These are phyloP conservation scores for Lasiosphaeris hirsuta DNA, from an alignment of 495 filamentous ascomycete genomes.

Conservation along the genomic window DNA sequence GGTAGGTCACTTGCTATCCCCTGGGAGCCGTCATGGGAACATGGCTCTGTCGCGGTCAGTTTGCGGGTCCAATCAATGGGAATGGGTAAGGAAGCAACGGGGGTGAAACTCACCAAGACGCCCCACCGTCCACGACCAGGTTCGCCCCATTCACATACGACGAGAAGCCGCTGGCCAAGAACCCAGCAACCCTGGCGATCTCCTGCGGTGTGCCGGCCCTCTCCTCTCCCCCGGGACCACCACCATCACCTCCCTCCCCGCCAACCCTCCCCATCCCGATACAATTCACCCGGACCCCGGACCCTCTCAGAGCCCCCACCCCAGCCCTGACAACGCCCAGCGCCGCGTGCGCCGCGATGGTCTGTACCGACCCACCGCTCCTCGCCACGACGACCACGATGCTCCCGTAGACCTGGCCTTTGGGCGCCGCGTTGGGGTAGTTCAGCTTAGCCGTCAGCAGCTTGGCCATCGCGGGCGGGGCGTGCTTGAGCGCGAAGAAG, in stretches of 20 bases:
- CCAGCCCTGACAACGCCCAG: conserved; percentile 57
- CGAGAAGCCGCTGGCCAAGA: conserved; percentile 55
- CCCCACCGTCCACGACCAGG: conserved; percentile 55
- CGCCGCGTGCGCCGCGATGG: conserved; percentile 57
- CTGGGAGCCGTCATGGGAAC: conserved; percentile 46
- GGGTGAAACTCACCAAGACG: conserved; percentile 33
- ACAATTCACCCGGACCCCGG: conserved; percentile 58
- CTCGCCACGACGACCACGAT: conserved; percentile 58
- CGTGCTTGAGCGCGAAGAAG: conserved; percentile 62
- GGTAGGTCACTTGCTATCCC: conserved; percentile 15
- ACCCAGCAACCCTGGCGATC: conserved; percentile 56
- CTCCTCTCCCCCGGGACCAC: neutral
- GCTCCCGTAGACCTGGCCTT: conserved; percentile 54
- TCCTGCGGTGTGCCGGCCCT: conserved; percentile 43
- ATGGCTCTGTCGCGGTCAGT: conserved; percentile 28
- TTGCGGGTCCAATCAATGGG: neutral
- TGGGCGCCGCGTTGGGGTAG: conserved; percentile 59
- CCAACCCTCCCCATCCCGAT: conserved; percentile 53
- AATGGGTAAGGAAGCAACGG: neutral
- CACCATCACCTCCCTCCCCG: conserved; percentile 42
- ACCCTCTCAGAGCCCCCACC: conserved; percentile 55
- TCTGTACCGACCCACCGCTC: conserved; percentile 57
- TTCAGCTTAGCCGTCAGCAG: conserved; percentile 42
- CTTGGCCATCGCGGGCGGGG: conserved; percentile 60
- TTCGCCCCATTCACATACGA: conserved; percentile 56